phyloP scores from a whole-genome alignment of 2,329 filamentous ascomycete species.

The Plectosphaerella plurivora region DNA sequence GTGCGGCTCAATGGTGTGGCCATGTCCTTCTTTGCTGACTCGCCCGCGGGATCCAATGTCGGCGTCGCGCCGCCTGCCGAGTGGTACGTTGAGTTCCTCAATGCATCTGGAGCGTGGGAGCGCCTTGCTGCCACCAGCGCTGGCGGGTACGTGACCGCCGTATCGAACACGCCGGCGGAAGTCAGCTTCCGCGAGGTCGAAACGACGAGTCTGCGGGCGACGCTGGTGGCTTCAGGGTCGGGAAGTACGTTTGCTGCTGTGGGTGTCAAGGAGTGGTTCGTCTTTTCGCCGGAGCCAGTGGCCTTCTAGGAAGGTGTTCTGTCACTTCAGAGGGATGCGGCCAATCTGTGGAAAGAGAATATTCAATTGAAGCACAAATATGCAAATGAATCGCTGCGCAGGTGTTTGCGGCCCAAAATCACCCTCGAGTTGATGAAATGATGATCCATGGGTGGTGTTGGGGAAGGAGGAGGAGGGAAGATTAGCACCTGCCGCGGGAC shows the following conservation, averaged over 20 bases:
- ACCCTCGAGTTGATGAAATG: too few species aligned
- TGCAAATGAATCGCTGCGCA: too few species aligned
- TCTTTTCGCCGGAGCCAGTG: conserved; percentile 5
- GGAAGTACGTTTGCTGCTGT: conserved; percentile 16
- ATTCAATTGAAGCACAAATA: too few species aligned
- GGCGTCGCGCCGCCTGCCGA: conserved; percentile 22
- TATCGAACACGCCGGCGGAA: conserved; percentile 20
- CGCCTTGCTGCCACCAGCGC: conserved; percentile 12
- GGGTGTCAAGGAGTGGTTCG: conserved; percentile 20
- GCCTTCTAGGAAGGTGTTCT: too few species aligned
- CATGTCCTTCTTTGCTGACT: conserved; percentile 24
- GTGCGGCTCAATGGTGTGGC: conserved; percentile 23
- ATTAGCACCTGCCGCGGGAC: too few species aligned
- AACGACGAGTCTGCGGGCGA: conserved; percentile 18
- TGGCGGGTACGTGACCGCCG: conserved; percentile 17
- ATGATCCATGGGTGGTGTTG: too few species aligned
- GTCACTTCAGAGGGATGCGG: too few species aligned
- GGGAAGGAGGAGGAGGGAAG: too few species aligned
- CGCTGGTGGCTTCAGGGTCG: conserved; percentile 17
- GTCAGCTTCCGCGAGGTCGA: conserved; percentile 18
- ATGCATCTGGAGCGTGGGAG: conserved; percentile 14
- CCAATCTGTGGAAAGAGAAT: too few species aligned
- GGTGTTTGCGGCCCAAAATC: too few species aligned
- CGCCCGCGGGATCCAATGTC: conserved; percentile 20
- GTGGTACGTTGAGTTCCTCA: conserved; percentile 21